Percentiles rank a stretch among this genome's conserved stretches.
These are phyloP conservation scores for Castanea sativa DNA, from an alignment of 306 rosid genomes.

Conservation along the genomic window DNA sequence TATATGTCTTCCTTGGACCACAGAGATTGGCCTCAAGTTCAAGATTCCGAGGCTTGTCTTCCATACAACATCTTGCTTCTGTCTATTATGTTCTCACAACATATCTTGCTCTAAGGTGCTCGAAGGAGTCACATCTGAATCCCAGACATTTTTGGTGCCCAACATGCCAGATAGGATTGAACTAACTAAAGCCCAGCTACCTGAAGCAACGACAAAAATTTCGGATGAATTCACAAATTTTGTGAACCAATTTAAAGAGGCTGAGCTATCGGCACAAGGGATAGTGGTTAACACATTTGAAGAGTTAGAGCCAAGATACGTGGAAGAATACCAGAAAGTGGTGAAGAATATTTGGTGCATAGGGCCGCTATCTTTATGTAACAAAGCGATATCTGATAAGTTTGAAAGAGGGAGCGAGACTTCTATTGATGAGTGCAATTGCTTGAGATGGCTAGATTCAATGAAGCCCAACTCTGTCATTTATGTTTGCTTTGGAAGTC, in stretches of 20 bases:
- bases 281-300: constrained; percentile 51
- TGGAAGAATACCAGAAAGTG: constrained; percentile 28
- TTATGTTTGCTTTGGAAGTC: constrained; percentile 57
- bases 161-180: constrained; percentile 39
- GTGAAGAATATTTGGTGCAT: constrained; percentile 37
- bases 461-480: constrained; percentile 35
- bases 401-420: constrained; percentile 35
- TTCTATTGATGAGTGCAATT: constrained; percentile 26
- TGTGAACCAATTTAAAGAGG: constrained; percentile 25
- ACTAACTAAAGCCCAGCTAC: constrained; percentile 37
- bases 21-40: constrained; percentile 9
- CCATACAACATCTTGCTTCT: constrained; percentile 12
- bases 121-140: constrained; percentile 29
- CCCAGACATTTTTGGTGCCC: constrained; percentile 42
- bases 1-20: constrained; percentile 16
- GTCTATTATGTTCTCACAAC: constrained; percentile 25
- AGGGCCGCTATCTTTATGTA: constrained; percentile 46
- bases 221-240: constrained; percentile 8
- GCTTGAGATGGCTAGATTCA: constrained; percentile 49
- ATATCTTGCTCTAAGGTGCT: constrained; percentile 31
- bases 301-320: constrained; percentile 50
- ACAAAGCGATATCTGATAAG: constrained; percentile 31
- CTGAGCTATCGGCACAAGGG: constrained; percentile 48
- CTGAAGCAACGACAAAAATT: neutral
- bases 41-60: constrained; percentile 26